phyloP scores from a whole-genome alignment of 208 protist species.

The Acanthamoeba culbertsoni region DNA sequence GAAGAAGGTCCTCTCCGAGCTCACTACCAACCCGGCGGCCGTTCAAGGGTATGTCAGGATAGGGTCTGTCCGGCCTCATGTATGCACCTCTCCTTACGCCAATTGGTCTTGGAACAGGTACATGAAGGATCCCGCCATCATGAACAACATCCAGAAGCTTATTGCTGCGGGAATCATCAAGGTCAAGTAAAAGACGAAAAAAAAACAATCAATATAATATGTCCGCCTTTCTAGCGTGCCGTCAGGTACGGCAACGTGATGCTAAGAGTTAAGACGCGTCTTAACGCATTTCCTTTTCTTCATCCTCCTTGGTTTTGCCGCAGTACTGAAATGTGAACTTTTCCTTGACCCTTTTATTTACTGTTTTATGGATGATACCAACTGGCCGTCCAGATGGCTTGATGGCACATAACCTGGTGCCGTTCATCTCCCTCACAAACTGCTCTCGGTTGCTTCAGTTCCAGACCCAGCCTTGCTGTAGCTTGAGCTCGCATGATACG shows the following conservation, averaged over 20 bases:
- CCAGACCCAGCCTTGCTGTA: background rate
- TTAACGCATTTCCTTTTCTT: no score
- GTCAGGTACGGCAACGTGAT: no score
- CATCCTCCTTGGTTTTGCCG: no score
- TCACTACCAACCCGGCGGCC: background rate
- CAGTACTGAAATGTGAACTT: no score
- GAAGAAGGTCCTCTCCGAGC: slow-evolving; percentile 53
- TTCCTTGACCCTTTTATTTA: no score
- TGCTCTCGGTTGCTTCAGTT: background rate
- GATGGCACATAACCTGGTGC: no score
- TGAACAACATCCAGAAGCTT: slow-evolving; percentile 95
- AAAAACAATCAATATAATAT: background rate
- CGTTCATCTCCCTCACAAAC: background rate
- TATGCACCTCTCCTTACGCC: no score
- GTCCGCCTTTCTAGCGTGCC: no score
- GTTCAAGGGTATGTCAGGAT: background rate
- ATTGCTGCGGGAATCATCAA: slow-evolving; percentile 93
- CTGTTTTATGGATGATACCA: no score
- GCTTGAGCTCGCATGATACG: background rate
- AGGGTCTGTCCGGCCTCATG: background rate
- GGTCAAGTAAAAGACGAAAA: slow-evolving; percentile 42
- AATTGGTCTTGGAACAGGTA: slow-evolving; percentile 59
- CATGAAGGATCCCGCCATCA: slow-evolving; percentile 90
- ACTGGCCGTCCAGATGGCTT: no score
- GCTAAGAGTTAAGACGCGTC: no score